Percentiles rank a stretch among this genome's conserved stretches.
Evolutionary conservation across 2,329 filamentous ascomycete genomes (phyloP).

Genomic region (Fusarium robinianum): DNA sequence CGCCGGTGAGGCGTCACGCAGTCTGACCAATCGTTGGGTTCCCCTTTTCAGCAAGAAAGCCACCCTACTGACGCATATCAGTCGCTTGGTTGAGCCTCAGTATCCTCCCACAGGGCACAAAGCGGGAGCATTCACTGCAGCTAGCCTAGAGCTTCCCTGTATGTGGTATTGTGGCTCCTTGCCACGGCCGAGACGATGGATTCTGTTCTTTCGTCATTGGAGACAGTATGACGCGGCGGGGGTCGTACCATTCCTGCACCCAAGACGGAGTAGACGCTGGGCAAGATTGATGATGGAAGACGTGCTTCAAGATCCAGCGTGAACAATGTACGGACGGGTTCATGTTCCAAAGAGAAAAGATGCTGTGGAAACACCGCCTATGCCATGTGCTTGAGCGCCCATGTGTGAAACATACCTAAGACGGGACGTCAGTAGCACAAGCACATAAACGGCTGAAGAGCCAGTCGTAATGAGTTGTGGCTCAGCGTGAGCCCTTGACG

Average conservation of each 20-base stretch:
- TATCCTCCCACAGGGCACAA: neutral
- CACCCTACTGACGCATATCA: too few species aligned
- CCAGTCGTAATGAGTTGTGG: too few species aligned
- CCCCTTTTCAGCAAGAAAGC: too few species aligned
- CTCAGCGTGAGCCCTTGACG: too few species aligned
- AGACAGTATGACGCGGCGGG: constrained; percentile 26
- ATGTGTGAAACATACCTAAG: too few species aligned
- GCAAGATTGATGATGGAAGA: neutral
- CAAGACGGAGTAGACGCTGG: neutral
- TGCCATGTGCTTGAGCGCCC: too few species aligned
- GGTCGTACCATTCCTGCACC: constrained; percentile 26
- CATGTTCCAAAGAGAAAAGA: too few species aligned
- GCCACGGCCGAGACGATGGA: neutral
- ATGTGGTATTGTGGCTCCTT: constrained; percentile 5
- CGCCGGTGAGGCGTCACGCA: neutral
- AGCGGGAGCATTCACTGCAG: constrained; percentile 15
- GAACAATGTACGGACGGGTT: too few species aligned
- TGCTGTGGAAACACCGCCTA: too few species aligned
- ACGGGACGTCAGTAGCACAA: too few species aligned
- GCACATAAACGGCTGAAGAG: too few species aligned
- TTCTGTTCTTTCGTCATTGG: constrained; percentile 8
- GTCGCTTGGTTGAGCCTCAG: neutral
- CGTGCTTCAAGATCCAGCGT: too few species aligned
- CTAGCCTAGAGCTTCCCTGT: constrained; percentile 19
- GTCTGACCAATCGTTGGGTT: neutral